Base-by-base conservation (phyloP, 345 rosid species). In the Pseudoturritis turrita region DNA sequence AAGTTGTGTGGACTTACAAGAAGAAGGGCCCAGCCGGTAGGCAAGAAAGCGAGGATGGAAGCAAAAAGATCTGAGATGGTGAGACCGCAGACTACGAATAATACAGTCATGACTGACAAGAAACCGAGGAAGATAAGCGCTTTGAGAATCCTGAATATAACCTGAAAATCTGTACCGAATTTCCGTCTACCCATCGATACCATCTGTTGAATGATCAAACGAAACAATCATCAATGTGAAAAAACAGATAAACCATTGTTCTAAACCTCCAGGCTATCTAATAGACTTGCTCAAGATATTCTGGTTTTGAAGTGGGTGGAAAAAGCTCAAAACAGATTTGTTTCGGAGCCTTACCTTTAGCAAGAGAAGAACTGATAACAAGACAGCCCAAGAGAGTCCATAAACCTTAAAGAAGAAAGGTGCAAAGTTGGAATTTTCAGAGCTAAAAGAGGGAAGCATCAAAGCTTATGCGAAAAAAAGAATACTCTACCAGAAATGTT, bases 41-140 rank as follows among this genome's bases (percentile, higher is more conserved):
- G 99, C 81, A 88, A 62, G 81, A 95, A 95, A 61, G 95, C 97
- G 15, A 96, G 89, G 74, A 77, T 11, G 33, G 89, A 73, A 62
- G 98, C 96, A 51, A 84, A 88, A 22, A 96, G 41, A 79, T 96
- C 99, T 1, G 87, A 19, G 33, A 90, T 59, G 19, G 94, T 84
- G 70, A 92, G 89, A 71, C 84, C 79, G 36, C 81, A 77, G 4
- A 83, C 88, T 10, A 92, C 91, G 18, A 96, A 90, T 53, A 89
- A 70, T 62, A 90, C 83, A 2, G 98, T 88, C 97, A 96, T 86
- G 72, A 88, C 90, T 11, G 92, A 87, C 83, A 90, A 21, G 80
- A 96, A 86, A 14, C 88, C 97, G 2, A 96, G 97, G 79, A 90
- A 90, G 23, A 90, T 76, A 76, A 96, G 92, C n/a, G 96, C 98